These are phyloP conservation scores for Thelonectria discophora DNA, from an alignment of 2,329 filamentous ascomycete species.

Conservation along the genomic window DNA sequence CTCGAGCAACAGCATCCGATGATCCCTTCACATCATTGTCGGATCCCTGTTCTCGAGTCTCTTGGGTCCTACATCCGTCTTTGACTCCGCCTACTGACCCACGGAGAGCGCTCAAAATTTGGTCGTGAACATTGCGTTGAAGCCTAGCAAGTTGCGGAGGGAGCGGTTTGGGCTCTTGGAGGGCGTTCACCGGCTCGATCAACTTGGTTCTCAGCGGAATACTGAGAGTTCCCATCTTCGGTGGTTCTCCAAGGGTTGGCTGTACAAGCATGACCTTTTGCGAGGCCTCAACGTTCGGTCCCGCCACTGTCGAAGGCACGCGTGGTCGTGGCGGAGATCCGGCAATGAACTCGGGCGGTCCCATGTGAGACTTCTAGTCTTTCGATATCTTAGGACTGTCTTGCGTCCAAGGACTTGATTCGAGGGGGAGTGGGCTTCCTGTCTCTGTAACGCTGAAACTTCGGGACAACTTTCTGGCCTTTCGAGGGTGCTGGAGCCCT, in stretches of 20 bases:
- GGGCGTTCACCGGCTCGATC: background rate
- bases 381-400: background rate
- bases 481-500: slow-evolving; percentile 8
- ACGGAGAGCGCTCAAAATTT: slow-evolving; percentile 31
- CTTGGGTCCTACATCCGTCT: background rate
- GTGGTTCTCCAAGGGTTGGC: slow-evolving; percentile 9
- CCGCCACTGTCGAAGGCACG: slow-evolving; percentile 24
- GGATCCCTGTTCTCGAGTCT: slow-evolving; percentile 1
- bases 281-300: slow-evolving; percentile 6
- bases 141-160: slow-evolving; percentile 9
- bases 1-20: slow-evolving; percentile 22
- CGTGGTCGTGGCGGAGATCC: slow-evolving; percentile 8
- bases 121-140: slow-evolving; percentile 27
- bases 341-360: slow-evolving; percentile 19
- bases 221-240: slow-evolving; percentile 2
- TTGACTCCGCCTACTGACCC: slow-evolving; percentile 10
- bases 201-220: background rate
- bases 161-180: background rate
- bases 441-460: slow-evolving; percentile 41
- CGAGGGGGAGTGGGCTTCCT: slow-evolving; percentile 40
- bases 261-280: slow-evolving; percentile 20
- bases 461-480: slow-evolving; percentile 28
- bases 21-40: slow-evolving; percentile 5
- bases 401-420: background rate
- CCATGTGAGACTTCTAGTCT: slow-evolving; percentile 4